A percentile compares a stretch with the other conserved stretches of the same genome.
Evolutionary conservation across 345 rosid species (phyloP).

Genomic region (Kernera saxatilis): DNA sequence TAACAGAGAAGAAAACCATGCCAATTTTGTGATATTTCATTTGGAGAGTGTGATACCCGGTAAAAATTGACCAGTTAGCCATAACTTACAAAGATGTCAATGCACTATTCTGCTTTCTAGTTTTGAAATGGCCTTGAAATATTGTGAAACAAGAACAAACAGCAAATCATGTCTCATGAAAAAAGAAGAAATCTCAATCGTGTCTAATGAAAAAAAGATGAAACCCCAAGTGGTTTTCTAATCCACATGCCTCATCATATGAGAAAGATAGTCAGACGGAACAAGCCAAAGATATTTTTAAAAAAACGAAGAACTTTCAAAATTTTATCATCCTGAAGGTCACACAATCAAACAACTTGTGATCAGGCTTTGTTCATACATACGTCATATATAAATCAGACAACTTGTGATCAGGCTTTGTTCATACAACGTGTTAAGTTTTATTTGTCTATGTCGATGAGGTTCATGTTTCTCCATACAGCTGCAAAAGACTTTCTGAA

Average conservation of each 20-base stretch:
- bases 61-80: no score
- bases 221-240: neutral
- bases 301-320: neutral
- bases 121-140: neutral
- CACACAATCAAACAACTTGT: slow-evolving; percentile 7
- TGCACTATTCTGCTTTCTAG: neutral
- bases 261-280: slow-evolving; percentile 3
- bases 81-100: no score
- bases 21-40: no score
- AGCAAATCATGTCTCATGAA: neutral
- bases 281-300: neutral
- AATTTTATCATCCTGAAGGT: neutral
- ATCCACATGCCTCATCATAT: slow-evolving; percentile 5
- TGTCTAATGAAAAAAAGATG: neutral
- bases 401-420: no score
- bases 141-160: neutral
- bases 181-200: neutral
- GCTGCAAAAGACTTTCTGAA: neutral
- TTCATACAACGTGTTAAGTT: no score
- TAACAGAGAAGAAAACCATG: neutral
- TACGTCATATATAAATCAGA: neutral
- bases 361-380: neutral
- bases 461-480: slow-evolving; percentile 4
- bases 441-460: neutral
- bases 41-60: no score